phyloP scores from a whole-genome alignment of 352 stramenopile genomes.

The Poterioochromonas sp. region DNA sequence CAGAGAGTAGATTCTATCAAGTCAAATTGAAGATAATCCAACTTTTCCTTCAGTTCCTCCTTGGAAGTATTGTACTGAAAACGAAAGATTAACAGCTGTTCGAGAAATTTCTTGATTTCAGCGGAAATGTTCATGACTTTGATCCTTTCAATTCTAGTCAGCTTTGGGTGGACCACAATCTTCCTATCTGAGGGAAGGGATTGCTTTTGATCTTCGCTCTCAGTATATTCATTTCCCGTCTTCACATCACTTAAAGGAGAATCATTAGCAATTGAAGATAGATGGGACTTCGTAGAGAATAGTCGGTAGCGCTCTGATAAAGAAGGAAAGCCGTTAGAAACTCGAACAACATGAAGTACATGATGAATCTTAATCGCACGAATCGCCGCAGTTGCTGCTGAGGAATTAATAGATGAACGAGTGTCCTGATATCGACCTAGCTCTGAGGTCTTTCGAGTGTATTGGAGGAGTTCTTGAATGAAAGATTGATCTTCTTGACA shows the following conservation, averaged over 20 bases:
- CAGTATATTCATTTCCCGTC: background rate
- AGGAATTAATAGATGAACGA: no score
- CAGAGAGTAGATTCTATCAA: background rate
- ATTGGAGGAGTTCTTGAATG: no score
- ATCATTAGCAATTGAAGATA: no score
- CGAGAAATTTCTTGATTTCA: background rate
- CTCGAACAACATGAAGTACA: background rate
- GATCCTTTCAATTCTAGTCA: background rate
- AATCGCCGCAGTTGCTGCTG: no score
- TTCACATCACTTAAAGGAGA: no score
- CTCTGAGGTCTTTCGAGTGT: no score
- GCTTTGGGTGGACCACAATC: background rate
- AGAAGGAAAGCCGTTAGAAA: background rate
- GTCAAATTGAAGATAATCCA: background rate
- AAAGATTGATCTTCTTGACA: no score
- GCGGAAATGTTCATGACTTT: background rate
- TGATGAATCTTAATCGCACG: no score
- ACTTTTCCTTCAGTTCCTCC: background rate
- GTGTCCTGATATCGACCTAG: no score
- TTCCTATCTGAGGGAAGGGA: background rate
- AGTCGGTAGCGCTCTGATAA: background rate
- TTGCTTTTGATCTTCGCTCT: background rate
- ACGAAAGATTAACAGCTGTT: background rate
- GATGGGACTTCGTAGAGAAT: background rate
- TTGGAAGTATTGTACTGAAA: background rate